These are phyloP conservation scores for Ophiorrhiza pumila DNA, from an alignment of 257 asterid species.

Conservation along the genomic window DNA sequence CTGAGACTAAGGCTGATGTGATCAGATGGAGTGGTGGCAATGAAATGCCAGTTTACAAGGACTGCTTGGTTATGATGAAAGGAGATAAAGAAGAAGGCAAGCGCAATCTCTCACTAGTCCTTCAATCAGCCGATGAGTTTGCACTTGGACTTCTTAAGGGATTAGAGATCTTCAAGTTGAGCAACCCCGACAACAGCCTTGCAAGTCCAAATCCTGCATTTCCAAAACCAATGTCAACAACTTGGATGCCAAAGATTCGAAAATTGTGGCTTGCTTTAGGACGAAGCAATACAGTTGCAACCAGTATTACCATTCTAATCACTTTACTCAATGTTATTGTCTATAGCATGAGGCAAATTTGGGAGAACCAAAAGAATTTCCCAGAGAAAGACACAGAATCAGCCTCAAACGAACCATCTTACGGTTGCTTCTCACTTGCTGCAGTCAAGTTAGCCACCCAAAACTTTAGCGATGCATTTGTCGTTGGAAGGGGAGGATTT, in stretches of 20 bases:
- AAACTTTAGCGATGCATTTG: conserved; percentile 12
- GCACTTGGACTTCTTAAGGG: conserved; percentile 2
- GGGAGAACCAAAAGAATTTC: neutral
- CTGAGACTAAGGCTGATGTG: conserved; percentile 9
- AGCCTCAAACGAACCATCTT: neutral
- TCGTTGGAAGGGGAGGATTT: conserved; percentile 20
- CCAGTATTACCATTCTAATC: conserved; percentile 1
- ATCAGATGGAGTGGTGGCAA: neutral
- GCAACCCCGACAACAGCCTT: conserved; percentile 13
- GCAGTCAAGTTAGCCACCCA: conserved; percentile 16
- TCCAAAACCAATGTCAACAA: too few species aligned
- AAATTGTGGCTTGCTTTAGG: neutral
- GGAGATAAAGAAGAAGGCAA: conserved; percentile 3
- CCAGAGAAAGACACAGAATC: neutral
- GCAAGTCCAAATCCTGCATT: conserved; percentile 15
- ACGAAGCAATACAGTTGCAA: neutral
- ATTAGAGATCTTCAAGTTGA: conserved; percentile 19
- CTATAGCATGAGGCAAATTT: conserved; percentile 2
- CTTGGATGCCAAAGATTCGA: conserved; percentile 5
- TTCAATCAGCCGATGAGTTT: conserved; percentile 4
- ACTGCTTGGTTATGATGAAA: conserved; percentile 14
- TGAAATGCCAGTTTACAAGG: conserved; percentile 2
- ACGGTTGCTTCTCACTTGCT: conserved; percentile 15
- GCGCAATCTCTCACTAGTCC: neutral
- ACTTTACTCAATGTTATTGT: neutral